A percentile compares a stretch with the other conserved stretches of the same genome.
These are phyloP conservation scores for Sporisorium graminicola DNA, from an alignment of 1,284 basidiomycete species.

Conservation along the genomic window DNA sequence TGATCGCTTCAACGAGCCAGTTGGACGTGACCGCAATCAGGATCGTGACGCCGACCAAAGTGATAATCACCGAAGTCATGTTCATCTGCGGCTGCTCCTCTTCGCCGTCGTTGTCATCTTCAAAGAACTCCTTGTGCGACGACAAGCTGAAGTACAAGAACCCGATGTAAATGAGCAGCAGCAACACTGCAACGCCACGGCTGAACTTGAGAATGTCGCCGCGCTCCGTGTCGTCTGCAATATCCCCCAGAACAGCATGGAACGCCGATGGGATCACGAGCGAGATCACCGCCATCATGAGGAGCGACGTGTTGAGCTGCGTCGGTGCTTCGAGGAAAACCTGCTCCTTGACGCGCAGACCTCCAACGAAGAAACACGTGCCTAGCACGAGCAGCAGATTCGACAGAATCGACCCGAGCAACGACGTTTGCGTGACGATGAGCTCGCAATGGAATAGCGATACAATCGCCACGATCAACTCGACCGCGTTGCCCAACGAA, in stretches of 20 bases:
- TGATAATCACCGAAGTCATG: slow-evolving; percentile 44
- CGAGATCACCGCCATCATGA: slow-evolving; percentile 65
- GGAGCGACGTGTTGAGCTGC: slow-evolving; percentile 55
- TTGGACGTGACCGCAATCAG: slow-evolving; percentile 64
- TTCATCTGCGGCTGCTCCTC: slow-evolving; percentile 61
- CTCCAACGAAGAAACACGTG: slow-evolving; percentile 63
- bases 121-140: slow-evolving; percentile 57
- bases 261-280: slow-evolving; percentile 63
- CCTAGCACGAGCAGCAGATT: slow-evolving; percentile 63
- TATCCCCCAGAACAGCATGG: slow-evolving; percentile 57
- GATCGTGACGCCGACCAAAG: slow-evolving; percentile 52
- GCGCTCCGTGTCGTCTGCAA: slow-evolving; percentile 50
- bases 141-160: slow-evolving; percentile 58
- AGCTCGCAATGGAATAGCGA: slow-evolving; percentile 64
- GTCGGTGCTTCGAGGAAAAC: slow-evolving; percentile 52
- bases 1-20: slow-evolving; percentile 61
- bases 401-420: slow-evolving; percentile 61
- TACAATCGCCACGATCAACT: slow-evolving; percentile 65
- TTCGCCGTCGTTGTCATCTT: slow-evolving; percentile 49
- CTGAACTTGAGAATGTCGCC: slow-evolving; percentile 60
- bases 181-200: slow-evolving; percentile 54
- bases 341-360: slow-evolving; percentile 58
- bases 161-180: slow-evolving; percentile 61
- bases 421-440: slow-evolving; percentile 60
- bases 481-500: slow-evolving; percentile 63